These are phyloP conservation scores for Argentina anserina DNA, from an alignment of 306 rosid species.

Conservation along the genomic window DNA sequence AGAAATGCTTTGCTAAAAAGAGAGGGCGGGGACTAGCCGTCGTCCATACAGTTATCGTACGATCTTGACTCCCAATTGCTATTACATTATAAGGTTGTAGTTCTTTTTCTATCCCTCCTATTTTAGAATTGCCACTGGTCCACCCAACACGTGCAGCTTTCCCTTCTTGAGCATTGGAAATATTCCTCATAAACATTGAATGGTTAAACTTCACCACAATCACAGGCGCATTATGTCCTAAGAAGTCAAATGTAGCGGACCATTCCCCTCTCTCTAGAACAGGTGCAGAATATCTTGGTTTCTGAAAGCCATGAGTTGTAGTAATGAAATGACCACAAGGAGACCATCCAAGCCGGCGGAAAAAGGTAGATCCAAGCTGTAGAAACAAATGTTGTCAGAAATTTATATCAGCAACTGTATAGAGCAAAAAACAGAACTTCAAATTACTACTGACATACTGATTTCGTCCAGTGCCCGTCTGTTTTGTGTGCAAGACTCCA, in stretches of 20 bases:
- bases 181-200: conserved; percentile 80
- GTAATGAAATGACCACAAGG: conserved; percentile 98
- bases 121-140: conserved; percentile 73
- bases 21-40: conserved; percentile 99
- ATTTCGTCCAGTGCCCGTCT: conserved; percentile 95
- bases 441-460: conserved; percentile 49
- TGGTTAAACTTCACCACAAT: conserved; percentile 95
- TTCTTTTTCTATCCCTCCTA: conserved; percentile 57
- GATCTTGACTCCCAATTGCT: conserved; percentile 98
- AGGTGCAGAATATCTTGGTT: conserved; percentile 99
- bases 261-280: conserved; percentile 99
- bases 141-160: conserved; percentile 79
- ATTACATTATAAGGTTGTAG: conserved; percentile 87
- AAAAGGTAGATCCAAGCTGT: conserved; percentile 98
- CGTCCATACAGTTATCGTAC: conserved; percentile 96
- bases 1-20: conserved; percentile 97
- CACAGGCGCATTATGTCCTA: conserved; percentile 97
- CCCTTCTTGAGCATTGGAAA: conserved; percentile 57
- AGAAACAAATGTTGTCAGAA: conserved; percentile 30
- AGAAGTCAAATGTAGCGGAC: conserved; percentile 98
- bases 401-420: conserved; percentile 16
- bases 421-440: background rate
- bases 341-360: conserved; percentile 98
- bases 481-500: conserved; percentile 98
- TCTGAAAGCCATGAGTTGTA: conserved; percentile 97